Percentiles rank a stretch among this genome's conserved stretches.
These are phyloP conservation scores for Puccinia triticina DNA, from an alignment of 1,284 basidiomycete genomes.

Conservation along the genomic window DNA sequence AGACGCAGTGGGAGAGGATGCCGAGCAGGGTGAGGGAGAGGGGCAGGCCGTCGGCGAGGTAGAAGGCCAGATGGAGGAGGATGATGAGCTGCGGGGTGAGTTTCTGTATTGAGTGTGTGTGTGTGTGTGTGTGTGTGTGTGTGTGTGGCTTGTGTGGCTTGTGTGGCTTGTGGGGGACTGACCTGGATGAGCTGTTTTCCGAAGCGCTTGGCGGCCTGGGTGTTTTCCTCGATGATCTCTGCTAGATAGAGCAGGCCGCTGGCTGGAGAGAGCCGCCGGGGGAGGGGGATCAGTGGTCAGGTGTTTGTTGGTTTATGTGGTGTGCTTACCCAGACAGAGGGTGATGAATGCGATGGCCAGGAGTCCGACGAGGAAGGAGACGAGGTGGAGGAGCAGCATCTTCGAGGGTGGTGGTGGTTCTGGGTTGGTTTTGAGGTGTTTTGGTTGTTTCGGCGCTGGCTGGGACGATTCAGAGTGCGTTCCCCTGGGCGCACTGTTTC, in stretches of 20 bases:
- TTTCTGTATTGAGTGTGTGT: constrained; percentile 67
- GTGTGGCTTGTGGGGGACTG: constrained; percentile 59
- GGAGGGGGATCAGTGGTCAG: constrained; percentile 23
- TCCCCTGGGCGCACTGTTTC: too few relatives aligned
- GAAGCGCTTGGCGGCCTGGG: constrained; percentile 73
- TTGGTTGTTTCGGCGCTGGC: too few relatives aligned
- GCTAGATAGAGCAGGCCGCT: constrained; percentile 89
- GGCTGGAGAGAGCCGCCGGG: constrained; percentile 64
- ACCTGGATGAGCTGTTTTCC: constrained; percentile 85
- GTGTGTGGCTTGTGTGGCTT: too few relatives aligned
- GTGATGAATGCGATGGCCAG: constrained; percentile 77
- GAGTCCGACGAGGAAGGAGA: constrained; percentile 68
- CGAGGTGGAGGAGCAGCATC: constrained; percentile 57
- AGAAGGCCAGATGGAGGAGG: constrained; percentile 18
- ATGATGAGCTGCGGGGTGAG: background rate
- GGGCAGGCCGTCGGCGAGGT: constrained; percentile 19
- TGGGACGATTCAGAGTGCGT: too few relatives aligned
- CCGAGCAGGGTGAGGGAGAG: constrained; percentile 72
- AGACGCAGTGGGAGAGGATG: constrained; percentile 77
- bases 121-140: constrained; percentile 69
- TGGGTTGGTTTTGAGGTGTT: too few relatives aligned
- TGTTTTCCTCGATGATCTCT: constrained; percentile 90
- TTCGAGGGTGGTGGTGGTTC: too few relatives aligned
- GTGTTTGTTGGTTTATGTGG: constrained; percentile 22
- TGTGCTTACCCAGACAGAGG: constrained; percentile 69